Evolutionary conservation across 1,139 yeast species (phyloP).

Genomic region (Keqinozyma sinolaborantium): DNA sequence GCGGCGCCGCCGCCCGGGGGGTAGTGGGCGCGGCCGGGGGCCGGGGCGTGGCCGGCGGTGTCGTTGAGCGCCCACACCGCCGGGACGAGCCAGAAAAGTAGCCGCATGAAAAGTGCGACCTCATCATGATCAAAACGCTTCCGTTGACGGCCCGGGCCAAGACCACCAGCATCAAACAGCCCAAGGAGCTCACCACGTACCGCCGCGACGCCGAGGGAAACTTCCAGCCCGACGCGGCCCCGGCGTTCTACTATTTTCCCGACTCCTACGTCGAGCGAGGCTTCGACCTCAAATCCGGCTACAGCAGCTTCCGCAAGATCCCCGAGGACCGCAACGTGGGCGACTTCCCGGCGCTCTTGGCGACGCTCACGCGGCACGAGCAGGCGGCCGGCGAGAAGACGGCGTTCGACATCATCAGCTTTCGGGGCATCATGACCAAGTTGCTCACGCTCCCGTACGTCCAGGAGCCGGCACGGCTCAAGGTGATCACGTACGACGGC

Average conservation of each 20-base stretch:
- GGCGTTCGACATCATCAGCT: conserved; percentile 68
- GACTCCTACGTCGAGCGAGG: conserved; percentile 52
- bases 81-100: neutral
- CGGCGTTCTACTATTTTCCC: conserved; percentile 74
- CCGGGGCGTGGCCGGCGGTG: no score
- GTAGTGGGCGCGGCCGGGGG: no score
- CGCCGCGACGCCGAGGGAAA: conserved; percentile 52
- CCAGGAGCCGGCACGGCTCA: conserved; percentile 58
- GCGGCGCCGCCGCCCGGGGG: no score
- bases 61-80: conserved; percentile 34
- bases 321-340: conserved; percentile 52
- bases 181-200: conserved; percentile 63
- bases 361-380: conserved; percentile 57
- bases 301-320: conserved; percentile 50
- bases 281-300: conserved; percentile 65
- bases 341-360: conserved; percentile 57
- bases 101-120: neutral
- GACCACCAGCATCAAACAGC: conserved; percentile 62
- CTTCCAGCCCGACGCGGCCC: conserved; percentile 45
- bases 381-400: conserved; percentile 39
- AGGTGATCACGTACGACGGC: conserved; percentile 68
- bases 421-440: conserved; percentile 78
- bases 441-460: conserved; percentile 57
- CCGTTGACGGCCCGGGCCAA: conserved; percentile 48
- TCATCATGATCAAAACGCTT: conserved; percentile 26